Evolutionary conservation across 2,329 filamentous ascomycete genomes (phyloP), one percentile per base, ranked within the genome.

Genomic region (Thielaviopsis euricoi): DNA sequence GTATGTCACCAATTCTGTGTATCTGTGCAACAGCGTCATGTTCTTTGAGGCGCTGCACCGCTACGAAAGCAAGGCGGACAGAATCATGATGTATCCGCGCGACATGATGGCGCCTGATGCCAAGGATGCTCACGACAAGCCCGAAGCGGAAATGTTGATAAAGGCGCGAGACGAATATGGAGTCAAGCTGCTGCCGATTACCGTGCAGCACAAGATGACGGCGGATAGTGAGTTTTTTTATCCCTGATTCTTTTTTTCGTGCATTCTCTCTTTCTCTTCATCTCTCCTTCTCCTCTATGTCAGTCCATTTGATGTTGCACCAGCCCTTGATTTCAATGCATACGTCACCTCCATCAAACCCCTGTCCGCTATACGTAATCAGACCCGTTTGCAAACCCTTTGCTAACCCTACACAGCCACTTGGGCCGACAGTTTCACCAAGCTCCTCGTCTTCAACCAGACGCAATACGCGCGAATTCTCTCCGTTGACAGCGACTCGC

Each of bases 401-500:
- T 33, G 12, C 29, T 33, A 33, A 33, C 29, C 29, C 29, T 33
- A 33, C 12, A 6, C 3, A 33, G 29, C 70, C 19, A 78, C 78
- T 6, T 85, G 81, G 81, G 77, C 80, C 61, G 77, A 78, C 48
- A 80, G 77, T 22, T 82, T 81, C 64, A 84, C 82, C 29, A 87
- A 87, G 66, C 75, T 86, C 48, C 74, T 83, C 52, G 80, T 81
- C 29, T 86, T 85, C 67, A 82, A 82, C 61, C 78, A 85, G 61
- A 79, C 77, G 13, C 74, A 80, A 63, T 86, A 85, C 57, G 60
- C 66, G 13, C 67, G 78, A 0, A 68, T 74, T 6, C 62, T 70
- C 17, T 78, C 81, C 58, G 65, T 73, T 17, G 71, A 86, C 68
- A 82, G 80, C 26, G 82, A 86, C 65, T 73, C 78, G 26, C 79